A percentile compares a stretch with the other conserved stretches of the same genome.
phyloP scores from a whole-genome alignment of 805 yeast genomes.

The Kodamaea kakaduensis region DNA sequence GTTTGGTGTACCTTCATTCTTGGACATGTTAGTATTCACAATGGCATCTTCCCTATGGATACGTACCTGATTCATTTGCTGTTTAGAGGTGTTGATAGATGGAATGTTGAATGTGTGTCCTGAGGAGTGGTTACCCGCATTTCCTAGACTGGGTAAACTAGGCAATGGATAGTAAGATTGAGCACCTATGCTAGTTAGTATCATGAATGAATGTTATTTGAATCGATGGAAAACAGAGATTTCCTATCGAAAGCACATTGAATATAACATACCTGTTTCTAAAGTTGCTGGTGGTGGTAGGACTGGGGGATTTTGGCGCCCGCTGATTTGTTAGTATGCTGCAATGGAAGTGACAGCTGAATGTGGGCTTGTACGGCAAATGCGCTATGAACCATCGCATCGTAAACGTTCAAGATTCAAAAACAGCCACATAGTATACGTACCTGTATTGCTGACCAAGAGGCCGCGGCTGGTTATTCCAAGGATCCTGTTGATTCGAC shows the following conservation, averaged over 20 bases:
- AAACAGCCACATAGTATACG: not conserved
- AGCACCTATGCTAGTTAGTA: conserved; percentile 34
- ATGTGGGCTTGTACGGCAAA: not conserved
- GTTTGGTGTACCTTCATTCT: conserved; percentile 19
- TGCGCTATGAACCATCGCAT: too few relatives aligned
- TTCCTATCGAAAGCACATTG: not conserved
- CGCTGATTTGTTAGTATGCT: conserved; percentile 15
- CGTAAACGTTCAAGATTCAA: too few relatives aligned
- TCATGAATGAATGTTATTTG: not conserved
- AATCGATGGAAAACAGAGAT: conserved; percentile 1
- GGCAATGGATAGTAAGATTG: conserved; percentile 50
- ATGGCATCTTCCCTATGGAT: too few relatives aligned
- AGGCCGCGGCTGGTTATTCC: conserved; percentile 41
- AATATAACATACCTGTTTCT: conserved; percentile 44
- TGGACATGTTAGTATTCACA: conserved; percentile 13
- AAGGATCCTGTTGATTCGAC: conserved; percentile 41
- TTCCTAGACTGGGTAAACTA: conserved; percentile 47
- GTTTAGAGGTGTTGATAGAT: conserved; percentile 36
- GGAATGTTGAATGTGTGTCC: conserved; percentile 49
- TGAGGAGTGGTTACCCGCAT: conserved; percentile 32
- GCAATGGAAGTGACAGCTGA: not conserved
- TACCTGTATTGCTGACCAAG: conserved; percentile 41
- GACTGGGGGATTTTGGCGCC: conserved; percentile 58
- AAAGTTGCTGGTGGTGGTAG: conserved; percentile 57
- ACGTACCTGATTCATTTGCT: conserved; percentile 22